These are phyloP conservation scores for Arthrobotrys entomopaga DNA, from an alignment of 2,329 filamentous ascomycete species.

Conservation along the genomic window DNA sequence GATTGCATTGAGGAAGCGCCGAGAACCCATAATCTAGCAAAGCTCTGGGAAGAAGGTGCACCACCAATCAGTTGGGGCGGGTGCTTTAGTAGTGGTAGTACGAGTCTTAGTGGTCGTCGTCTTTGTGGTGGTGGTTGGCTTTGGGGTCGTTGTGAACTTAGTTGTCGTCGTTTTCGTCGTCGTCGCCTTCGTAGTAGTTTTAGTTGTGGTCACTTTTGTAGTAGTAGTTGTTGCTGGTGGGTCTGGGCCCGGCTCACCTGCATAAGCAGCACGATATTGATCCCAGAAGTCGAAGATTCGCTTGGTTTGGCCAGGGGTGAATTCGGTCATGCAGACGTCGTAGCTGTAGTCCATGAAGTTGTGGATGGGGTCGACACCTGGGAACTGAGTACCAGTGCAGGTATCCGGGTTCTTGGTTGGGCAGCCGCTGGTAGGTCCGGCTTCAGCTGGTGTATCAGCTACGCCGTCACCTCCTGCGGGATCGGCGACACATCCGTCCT, in stretches of 20 bases:
- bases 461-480: constrained; percentile 62
- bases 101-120: constrained; percentile 5
- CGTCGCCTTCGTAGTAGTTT: constrained; percentile 13
- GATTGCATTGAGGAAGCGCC: background rate
- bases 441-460: constrained; percentile 63
- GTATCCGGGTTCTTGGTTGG: constrained; percentile 61
- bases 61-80: constrained; percentile 38
- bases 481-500: constrained; percentile 62
- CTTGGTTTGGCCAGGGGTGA: constrained; percentile 63
- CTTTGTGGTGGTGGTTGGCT: constrained; percentile 6
- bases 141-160: constrained; percentile 9
- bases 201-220: constrained; percentile 18
- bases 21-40: constrained; percentile 13
- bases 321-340: constrained; percentile 65
- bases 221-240: constrained; percentile 5
- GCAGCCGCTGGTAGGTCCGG: constrained; percentile 61
- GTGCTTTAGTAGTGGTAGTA: constrained; percentile 5
- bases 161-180: constrained; percentile 6
- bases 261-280: constrained; percentile 60
- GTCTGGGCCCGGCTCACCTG: constrained; percentile 29
- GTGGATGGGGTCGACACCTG: constrained; percentile 60
- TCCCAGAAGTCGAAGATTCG: constrained; percentile 63
- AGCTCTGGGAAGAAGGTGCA: constrained; percentile 26
- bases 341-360: constrained; percentile 63
- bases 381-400: constrained; percentile 57